Conservation (phyloP, 768 basidiomycete genomes). For the Rhizopogon roseolus region DNA sequence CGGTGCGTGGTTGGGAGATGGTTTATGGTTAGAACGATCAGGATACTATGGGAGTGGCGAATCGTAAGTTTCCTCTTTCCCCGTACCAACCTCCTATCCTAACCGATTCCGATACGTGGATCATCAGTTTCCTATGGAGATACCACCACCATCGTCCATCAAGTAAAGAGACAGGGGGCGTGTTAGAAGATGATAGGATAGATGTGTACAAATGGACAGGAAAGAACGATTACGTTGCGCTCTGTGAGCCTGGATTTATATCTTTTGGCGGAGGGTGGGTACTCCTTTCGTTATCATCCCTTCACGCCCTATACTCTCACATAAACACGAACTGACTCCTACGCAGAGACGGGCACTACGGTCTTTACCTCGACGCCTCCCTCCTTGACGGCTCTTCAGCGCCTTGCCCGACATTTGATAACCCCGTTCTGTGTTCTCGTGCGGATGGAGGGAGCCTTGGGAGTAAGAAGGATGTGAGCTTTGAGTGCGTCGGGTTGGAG, state of each 20-base stretch:
- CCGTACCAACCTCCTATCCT: too few species aligned
- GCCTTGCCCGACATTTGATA: conserved; percentile 80
- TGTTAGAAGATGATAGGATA: conserved; percentile 48
- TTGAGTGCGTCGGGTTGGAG: conserved; percentile 90
- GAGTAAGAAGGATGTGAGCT: conserved; percentile 47
- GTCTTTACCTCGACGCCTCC: conserved; percentile 80
- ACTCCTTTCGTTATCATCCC: not conserved
- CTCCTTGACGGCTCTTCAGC: conserved; percentile 84
- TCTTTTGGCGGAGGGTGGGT: conserved; percentile 92
- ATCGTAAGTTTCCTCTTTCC: conserved; percentile 42
- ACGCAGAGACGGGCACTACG: conserved; percentile 80
- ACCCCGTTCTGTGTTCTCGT: conserved; percentile 71
- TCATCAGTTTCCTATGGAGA: conserved; percentile 74
- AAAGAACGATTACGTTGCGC: conserved; percentile 82
- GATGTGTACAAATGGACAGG: conserved; percentile 82
- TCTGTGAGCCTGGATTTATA: conserved; percentile 76
- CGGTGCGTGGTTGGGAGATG: conserved; percentile 82
- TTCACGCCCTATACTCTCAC: not conserved
- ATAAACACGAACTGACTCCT: not conserved
- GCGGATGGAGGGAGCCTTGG: conserved; percentile 14
- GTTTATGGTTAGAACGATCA: conserved; percentile 51
- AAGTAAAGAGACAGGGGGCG: conserved; percentile 16
- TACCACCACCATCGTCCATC: conserved; percentile 34
- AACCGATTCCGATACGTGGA: not conserved
- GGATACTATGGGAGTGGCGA: conserved; percentile 89